Conservation (phyloP, 2,329 filamentous ascomycete species). For the Epicoccum nigrum region DNA sequence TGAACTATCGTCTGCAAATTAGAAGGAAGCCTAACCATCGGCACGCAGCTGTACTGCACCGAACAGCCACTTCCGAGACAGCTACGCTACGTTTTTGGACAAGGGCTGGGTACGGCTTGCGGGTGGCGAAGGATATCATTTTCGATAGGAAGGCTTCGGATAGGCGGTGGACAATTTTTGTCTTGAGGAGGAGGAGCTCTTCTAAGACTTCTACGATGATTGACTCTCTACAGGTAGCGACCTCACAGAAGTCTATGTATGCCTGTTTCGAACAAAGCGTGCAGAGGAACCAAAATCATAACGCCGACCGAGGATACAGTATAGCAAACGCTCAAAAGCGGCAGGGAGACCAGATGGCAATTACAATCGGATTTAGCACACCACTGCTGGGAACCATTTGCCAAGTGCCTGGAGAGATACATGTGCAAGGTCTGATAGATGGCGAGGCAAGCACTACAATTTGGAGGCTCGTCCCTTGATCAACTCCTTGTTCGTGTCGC, state of each 20-base stretch:
- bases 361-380: constrained; percentile 14
- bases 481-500: background rate
- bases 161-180: background rate
- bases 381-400: background rate
- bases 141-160: constrained; percentile 8
- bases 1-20: background rate
- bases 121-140: constrained; percentile 9
- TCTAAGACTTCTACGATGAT: constrained; percentile 8
- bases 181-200: background rate
- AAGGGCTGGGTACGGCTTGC: constrained; percentile 8
- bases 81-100: constrained; percentile 1
- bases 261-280: background rate
- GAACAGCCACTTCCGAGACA: constrained; percentile 3
- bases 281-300: constrained; percentile 6
- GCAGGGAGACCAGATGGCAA: constrained; percentile 11
- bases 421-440: constrained; percentile 8
- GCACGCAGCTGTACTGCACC: constrained; percentile 2
- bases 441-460: background rate
- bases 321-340: background rate
- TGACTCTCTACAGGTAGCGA: background rate
- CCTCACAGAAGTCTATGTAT: constrained; percentile 11
- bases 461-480: background rate
- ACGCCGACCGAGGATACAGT: constrained; percentile 1
- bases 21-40: background rate
- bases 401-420: constrained; percentile 5